A percentile compares a stretch with the other conserved stretches of the same genome.
phyloP scores from a whole-genome alignment of 345 rosid species.

The Dipteronia dyeriana region DNA sequence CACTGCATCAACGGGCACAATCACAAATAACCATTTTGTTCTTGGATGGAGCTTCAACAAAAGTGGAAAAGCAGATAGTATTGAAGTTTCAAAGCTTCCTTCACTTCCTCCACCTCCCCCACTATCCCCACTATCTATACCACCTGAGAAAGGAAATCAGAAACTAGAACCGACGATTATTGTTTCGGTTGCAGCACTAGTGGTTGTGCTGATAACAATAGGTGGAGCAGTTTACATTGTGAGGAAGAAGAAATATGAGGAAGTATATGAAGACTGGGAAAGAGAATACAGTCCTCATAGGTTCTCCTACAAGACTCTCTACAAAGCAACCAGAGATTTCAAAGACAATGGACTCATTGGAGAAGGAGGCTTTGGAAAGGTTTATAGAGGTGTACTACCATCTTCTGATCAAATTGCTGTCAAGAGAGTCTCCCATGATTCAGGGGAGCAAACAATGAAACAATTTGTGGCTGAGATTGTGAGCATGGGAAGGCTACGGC shows the following conservation, averaged over 20 bases:
- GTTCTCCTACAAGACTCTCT: constrained; percentile 52
- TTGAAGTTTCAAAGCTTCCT: constrained; percentile 56
- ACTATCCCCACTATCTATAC: too few species aligned
- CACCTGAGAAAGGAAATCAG: constrained; percentile 30
- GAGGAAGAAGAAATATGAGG: constrained; percentile 49
- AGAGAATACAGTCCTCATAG: constrained; percentile 55
- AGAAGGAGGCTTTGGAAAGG: constrained; percentile 52
- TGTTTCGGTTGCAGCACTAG: constrained; percentile 21
- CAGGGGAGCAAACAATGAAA: constrained; percentile 46
- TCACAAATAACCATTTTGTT: constrained; percentile 40
- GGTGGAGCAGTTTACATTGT: constrained; percentile 25
- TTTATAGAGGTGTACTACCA: constrained; percentile 54
- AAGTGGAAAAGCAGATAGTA: constrained; percentile 43
- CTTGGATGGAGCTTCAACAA: constrained; percentile 66
- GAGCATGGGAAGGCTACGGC: constrained; percentile 37
- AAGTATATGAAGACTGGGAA: constrained; percentile 70
- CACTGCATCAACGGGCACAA: constrained; percentile 47
- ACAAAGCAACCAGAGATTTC: constrained; percentile 63
- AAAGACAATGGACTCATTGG: constrained; percentile 50
- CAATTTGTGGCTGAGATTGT: constrained; percentile 27
- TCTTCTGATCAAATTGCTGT: constrained; percentile 53
- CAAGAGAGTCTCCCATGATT: constrained; percentile 52
- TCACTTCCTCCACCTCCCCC: constrained; percentile 33
- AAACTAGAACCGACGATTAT: neutral
- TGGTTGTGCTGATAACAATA: constrained; percentile 19